A percentile compares a stretch with the other conserved stretches of the same genome.
Evolutionary conservation across 176 grass and related monocot genomes (phyloP).

Genomic region (Tuctoria greenei): DNA sequence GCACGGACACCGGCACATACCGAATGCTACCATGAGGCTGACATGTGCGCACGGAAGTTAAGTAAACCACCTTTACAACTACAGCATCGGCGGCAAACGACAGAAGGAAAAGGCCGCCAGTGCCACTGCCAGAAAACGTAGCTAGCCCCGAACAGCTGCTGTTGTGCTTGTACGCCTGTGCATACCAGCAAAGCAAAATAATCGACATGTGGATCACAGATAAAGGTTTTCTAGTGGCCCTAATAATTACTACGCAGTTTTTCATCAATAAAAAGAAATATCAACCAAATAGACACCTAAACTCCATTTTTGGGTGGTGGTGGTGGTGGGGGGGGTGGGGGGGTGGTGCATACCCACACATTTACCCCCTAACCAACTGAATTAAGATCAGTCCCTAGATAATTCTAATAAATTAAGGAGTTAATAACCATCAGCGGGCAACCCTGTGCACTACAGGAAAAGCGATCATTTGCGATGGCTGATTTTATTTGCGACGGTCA

Average conservation of each 20-base stretch:
- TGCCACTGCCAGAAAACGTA: background rate
- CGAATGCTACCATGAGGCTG: constrained; percentile 28
- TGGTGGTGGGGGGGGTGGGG: too few relatives aligned
- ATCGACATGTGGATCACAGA: background rate
- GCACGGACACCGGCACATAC: constrained; percentile 32
- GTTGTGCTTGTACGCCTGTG: too few relatives aligned
- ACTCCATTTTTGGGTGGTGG: too few relatives aligned
- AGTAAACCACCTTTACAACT: constrained; percentile 14
- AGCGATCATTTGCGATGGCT: too few relatives aligned
- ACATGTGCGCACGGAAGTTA: background rate
- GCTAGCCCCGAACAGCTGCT: background rate
- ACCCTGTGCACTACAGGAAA: too few relatives aligned
- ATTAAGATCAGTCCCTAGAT: too few relatives aligned
- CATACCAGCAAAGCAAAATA: background rate
- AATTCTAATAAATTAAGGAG: background rate
- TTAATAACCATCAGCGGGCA: background rate
- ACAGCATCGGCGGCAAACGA: background rate
- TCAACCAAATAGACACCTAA: too few relatives aligned
- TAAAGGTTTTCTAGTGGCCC: constrained; percentile 1
- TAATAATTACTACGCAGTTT: background rate
- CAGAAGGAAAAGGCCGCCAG: constrained; percentile 7
- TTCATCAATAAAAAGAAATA: too few relatives aligned
- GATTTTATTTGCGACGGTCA: too few relatives aligned
- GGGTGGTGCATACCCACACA: too few relatives aligned
- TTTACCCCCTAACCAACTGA: too few relatives aligned